Base-by-base conservation (phyloP, 1,284 basidiomycete genomes). In the Flammula alnicola region DNA sequence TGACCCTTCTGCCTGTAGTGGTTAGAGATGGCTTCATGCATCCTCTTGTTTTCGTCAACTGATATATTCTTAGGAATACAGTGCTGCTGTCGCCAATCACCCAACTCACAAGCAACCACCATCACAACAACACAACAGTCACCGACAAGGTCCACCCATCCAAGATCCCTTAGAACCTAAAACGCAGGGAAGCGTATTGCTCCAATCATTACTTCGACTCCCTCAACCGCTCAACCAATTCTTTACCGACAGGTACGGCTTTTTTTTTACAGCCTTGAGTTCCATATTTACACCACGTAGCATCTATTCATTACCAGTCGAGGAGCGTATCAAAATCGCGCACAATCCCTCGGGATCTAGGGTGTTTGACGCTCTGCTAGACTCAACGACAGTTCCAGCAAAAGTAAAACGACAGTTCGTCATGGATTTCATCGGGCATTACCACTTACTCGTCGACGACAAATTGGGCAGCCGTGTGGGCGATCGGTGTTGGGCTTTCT, bases 381-480 rank as follows among this genome's bases (percentile, higher is more conserved):
- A 86, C 4, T 88, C 88, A 0, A 68, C 84, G 0, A 80, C 84
- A 0, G 82, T 93, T 0, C 68, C 84, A 1, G 66, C 76, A 26
- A 89, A 88, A 63, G 75, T 77, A 31, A 86, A 90, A 54, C 82
- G 91, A 20, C 76, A 78, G 57, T 81, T 96, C 37, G 79, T 94
- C 44, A 71, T 87, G 63, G 75, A 79, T 1, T 84, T 95, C 57
- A 81, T 93, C 35, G 90, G 86, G 2, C 78, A 85, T 49, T 96
- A 87, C 66, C 84, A 88, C 61, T 63, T 71, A 23, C 81, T 98
- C 17, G 89, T 91, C 2, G 86, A 94, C 63, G 91, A 96, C 65
- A 83, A 89, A 19, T 84, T 96, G 56, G 95, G 95, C 39, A 93
- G 90, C 59, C 80, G 93, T 43, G 85, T 98, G 1, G 91, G 84